Percentiles rank a stretch among this genome's conserved stretches.
Conservation (phyloP, 495 filamentous ascomycete species). For the Penicillium tannophilum region DNA sequence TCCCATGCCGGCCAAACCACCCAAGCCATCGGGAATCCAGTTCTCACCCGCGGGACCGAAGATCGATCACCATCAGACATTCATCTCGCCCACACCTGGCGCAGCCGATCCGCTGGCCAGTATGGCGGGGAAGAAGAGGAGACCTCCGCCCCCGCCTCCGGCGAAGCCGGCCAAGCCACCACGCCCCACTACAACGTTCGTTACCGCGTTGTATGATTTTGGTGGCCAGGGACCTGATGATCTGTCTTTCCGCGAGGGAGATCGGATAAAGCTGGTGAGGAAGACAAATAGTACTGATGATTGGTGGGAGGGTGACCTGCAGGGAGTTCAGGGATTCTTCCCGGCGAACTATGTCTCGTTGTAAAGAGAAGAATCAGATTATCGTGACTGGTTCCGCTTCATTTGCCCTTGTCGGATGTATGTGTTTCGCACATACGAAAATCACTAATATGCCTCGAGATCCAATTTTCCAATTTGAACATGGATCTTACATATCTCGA, state of each 20-base stretch:
- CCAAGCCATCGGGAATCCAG: conserved; percentile 22
- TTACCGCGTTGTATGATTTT: conserved; percentile 83
- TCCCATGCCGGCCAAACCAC: conserved; percentile 15
- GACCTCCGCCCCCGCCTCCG: conserved; percentile 67
- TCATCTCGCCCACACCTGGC: conserved; percentile 31
- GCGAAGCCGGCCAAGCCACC: conserved; percentile 19
- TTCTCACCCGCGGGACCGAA: conserved; percentile 33
- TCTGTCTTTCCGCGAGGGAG: conserved; percentile 79
- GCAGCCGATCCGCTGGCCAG: conserved; percentile 20
- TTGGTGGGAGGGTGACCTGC: conserved; percentile 93
- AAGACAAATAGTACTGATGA: conserved; percentile 86
- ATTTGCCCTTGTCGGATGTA: background rate
- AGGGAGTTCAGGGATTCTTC: conserved; percentile 74
- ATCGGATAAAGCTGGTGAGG: conserved; percentile 79
- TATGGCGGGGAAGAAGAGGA: conserved; percentile 56
- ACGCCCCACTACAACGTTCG: conserved; percentile 50
- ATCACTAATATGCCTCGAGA: background rate
- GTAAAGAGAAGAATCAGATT: conserved; percentile 16
- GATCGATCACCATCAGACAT: conserved; percentile 46
- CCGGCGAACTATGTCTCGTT: conserved; percentile 79
- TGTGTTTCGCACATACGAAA: too few species aligned
- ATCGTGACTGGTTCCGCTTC: background rate
- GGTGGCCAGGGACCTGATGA: conserved; percentile 72
- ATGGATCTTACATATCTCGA: background rate
- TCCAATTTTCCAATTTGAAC: background rate